These are phyloP conservation scores for Cladophialophora yegresii DNA, from an alignment of 2,329 filamentous ascomycete genomes.

Conservation along the genomic window DNA sequence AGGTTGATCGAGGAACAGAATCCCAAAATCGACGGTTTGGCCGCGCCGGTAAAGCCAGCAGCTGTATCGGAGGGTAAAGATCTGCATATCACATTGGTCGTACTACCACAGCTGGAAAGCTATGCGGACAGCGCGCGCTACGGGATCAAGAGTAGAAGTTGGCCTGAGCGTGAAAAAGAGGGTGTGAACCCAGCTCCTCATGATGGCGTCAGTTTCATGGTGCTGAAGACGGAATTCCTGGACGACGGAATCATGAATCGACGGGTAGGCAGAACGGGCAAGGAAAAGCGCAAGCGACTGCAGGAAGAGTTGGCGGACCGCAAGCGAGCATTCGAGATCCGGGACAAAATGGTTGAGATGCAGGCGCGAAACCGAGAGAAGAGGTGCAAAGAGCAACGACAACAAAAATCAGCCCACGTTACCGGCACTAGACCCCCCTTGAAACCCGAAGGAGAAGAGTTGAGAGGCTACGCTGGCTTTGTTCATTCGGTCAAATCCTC, in stretches of 20 bases:
- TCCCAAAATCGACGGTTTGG: constrained; percentile 53
- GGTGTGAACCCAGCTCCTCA: constrained; percentile 61
- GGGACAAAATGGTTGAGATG: constrained; percentile 25
- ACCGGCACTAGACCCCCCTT: background rate
- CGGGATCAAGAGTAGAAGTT: constrained; percentile 79
- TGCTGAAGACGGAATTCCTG: constrained; percentile 80
- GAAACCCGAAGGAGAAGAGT: background rate
- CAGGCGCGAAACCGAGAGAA: constrained; percentile 11
- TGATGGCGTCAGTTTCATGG: constrained; percentile 86
- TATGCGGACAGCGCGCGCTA: constrained; percentile 76
- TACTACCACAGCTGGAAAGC: constrained; percentile 75
- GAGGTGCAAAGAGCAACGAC: constrained; percentile 7
- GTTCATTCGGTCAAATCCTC: background rate
- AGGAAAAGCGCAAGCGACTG: constrained; percentile 54
- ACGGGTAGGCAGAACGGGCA: constrained; percentile 50
- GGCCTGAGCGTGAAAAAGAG: constrained; percentile 44
- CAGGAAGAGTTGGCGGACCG: constrained; percentile 41
- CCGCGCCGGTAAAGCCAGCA: constrained; percentile 43
- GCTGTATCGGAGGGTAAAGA: constrained; percentile 69
- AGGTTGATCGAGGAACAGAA: constrained; percentile 53
- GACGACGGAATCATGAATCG: constrained; percentile 61
- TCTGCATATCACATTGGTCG: constrained; percentile 80
- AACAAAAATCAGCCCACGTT: background rate
- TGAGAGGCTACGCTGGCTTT: background rate
- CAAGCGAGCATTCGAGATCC: constrained; percentile 27